Evolutionary conservation across 23 red algal genomes (phyloP).

Genomic region (Gracilaria gracilis): DNA sequence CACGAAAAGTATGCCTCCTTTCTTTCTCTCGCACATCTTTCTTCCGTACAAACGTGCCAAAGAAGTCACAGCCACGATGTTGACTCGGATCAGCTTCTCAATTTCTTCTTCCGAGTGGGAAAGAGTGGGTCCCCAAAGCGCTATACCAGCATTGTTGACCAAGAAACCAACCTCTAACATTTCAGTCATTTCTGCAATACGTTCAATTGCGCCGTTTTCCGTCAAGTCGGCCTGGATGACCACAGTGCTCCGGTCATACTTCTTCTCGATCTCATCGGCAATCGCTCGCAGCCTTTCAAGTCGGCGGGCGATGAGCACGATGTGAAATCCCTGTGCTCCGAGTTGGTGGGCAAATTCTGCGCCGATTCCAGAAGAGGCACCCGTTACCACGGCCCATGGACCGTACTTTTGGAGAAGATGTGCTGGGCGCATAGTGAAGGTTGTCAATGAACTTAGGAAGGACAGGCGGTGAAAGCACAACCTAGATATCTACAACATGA

Average conservation of each 20-base stretch:
- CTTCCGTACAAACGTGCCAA: slow-evolving; percentile 17
- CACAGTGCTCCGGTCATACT: neutral
- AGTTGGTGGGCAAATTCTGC: slow-evolving; percentile 83
- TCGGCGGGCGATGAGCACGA: slow-evolving; percentile 88
- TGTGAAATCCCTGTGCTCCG: slow-evolving; percentile 53
- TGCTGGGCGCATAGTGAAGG: neutral
- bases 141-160: slow-evolving; percentile 55
- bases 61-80: slow-evolving; percentile 6
- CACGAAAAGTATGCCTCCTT: slow-evolving; percentile 53
- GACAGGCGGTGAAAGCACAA: too few relatives aligned
- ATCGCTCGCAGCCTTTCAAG: slow-evolving; percentile 50
- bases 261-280: slow-evolving; percentile 18
- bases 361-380: slow-evolving; percentile 93
- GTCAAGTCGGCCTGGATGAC: slow-evolving; percentile 43
- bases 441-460: too few relatives aligned
- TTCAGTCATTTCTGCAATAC: neutral
- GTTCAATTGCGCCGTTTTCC: neutral
- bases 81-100: neutral
- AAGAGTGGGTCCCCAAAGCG: slow-evolving; percentile 14
- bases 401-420: slow-evolving; percentile 56
- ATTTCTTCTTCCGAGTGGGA: neutral
- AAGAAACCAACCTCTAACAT: slow-evolving; percentile 40
- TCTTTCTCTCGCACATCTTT: neutral
- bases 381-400: slow-evolving; percentile 91
- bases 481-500: too few relatives aligned